These are phyloP conservation scores for Candida insectorum DNA, from an alignment of 805 yeast genomes.

Conservation along the genomic window DNA sequence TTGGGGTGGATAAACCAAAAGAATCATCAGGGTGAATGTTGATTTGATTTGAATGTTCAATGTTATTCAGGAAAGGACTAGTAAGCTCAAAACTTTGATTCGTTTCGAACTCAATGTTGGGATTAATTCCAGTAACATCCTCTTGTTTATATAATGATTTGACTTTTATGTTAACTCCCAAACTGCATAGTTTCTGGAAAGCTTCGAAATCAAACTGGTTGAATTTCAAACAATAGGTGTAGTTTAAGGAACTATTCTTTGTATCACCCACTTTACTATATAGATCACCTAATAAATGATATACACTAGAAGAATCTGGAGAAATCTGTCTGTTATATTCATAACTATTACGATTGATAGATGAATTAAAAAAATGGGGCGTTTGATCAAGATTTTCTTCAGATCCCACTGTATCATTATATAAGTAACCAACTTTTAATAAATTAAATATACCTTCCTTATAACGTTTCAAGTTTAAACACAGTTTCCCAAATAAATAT, in stretches of 20 bases:
- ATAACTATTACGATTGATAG: constrained; percentile 27
- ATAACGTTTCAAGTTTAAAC: constrained; percentile 51
- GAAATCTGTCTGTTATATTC: constrained; percentile 33
- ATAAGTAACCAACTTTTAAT: constrained; percentile 25
- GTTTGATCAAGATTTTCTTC: constrained; percentile 3
- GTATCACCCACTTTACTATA: constrained; percentile 56
- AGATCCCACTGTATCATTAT: constrained; percentile 18
- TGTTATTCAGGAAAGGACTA: constrained; percentile 4
- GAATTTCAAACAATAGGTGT: constrained; percentile 62
- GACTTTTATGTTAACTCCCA: constrained; percentile 69
- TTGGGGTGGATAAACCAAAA: constrained; percentile 24
- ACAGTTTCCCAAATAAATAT: constrained; percentile 68
- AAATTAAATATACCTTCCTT: constrained; percentile 59
- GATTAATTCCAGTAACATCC: background rate
- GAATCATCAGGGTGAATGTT: constrained; percentile 6
- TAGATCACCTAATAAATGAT: constrained; percentile 67
- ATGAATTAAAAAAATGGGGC: constrained; percentile 14
- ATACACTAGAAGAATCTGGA: constrained; percentile 73
- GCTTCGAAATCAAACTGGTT: constrained; percentile 90
- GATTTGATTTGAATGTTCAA: constrained; percentile 1
- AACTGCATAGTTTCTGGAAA: constrained; percentile 64
- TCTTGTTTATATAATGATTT: constrained; percentile 46
- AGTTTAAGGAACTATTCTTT: constrained; percentile 63
- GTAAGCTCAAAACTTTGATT: constrained; percentile 1
- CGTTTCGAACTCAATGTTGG: background rate